A percentile compares a stretch with the other conserved stretches of the same genome.
Conservation (phyloP, 768 basidiomycete genomes). For the Xerocomus spinulosus region DNA sequence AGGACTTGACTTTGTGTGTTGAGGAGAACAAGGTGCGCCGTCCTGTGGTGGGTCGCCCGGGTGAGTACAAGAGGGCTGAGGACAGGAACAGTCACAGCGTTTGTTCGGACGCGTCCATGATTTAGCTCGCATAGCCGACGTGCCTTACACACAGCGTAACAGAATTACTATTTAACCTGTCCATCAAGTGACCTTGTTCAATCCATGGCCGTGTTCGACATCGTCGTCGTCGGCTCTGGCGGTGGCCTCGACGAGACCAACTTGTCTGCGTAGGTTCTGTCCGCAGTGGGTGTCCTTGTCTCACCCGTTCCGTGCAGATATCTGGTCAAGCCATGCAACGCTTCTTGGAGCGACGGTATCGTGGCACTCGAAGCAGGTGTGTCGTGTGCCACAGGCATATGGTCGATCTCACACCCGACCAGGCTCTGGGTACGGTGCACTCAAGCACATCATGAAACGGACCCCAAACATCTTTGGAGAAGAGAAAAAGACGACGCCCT, state of each 20-base stretch:
- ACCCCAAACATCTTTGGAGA: slow-evolving; percentile 52
- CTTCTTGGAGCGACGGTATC: slow-evolving; percentile 76
- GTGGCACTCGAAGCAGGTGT: slow-evolving; percentile 85
- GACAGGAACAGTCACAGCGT: too few relatives aligned
- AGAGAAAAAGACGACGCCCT: slow-evolving; percentile 17
- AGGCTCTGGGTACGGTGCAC: slow-evolving; percentile 83
- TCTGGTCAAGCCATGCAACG: slow-evolving; percentile 66
- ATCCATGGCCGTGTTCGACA: slow-evolving; percentile 54
- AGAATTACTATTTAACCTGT: too few relatives aligned
- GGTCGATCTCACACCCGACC: background rate
- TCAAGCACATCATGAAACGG: slow-evolving; percentile 54
- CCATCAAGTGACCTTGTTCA: background rate
- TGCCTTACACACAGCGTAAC: slow-evolving; percentile 20
- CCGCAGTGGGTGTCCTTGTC: background rate
- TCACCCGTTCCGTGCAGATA: slow-evolving; percentile 56
- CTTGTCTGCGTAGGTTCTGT: slow-evolving; percentile 66
- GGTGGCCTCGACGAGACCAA: slow-evolving; percentile 91
- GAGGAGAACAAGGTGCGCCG: slow-evolving; percentile 9
- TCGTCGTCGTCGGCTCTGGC: slow-evolving; percentile 78
- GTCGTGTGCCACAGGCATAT: background rate
- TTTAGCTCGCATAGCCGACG: slow-evolving; percentile 20
- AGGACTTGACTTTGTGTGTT: slow-evolving; percentile 1
- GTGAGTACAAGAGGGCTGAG: background rate
- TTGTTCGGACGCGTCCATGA: too few relatives aligned
- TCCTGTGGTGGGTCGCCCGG: slow-evolving; percentile 4